These are phyloP conservation scores for Penicillium salamii DNA, from an alignment of 495 filamentous ascomycete genomes.

Conservation along the genomic window DNA sequence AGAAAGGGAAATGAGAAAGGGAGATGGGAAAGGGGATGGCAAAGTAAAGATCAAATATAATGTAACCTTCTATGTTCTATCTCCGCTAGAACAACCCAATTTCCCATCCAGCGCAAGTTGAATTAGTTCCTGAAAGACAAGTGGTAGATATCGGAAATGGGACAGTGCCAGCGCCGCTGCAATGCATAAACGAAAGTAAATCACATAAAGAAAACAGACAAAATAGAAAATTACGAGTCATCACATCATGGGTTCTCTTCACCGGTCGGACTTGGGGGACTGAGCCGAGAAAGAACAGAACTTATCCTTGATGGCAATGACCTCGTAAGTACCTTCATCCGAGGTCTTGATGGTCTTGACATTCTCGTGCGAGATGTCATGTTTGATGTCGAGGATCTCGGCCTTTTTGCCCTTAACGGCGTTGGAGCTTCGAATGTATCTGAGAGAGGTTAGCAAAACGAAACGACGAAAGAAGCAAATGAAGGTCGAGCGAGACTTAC, in stretches of 20 bases:
- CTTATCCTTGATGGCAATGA: constrained; percentile 88
- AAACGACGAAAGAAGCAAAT: too few relatives aligned
- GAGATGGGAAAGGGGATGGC: too few relatives aligned
- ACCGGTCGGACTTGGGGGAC: constrained; percentile 45
- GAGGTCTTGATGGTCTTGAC: constrained; percentile 75
- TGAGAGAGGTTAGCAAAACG: constrained; percentile 27
- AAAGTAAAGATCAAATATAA: background rate
- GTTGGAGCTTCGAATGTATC: constrained; percentile 86
- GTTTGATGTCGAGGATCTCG: constrained; percentile 81
- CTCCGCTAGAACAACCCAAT: background rate
- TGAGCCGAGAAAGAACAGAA: constrained; percentile 81
- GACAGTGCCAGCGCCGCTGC: constrained; percentile 32
- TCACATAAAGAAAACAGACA: constrained; percentile 12
- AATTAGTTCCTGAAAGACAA: background rate
- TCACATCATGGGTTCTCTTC: constrained; percentile 20
- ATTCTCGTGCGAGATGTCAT: constrained; percentile 77
- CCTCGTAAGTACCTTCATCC: constrained; percentile 95
- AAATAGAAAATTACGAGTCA: constrained; percentile 15
- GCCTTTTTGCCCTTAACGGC: constrained; percentile 70
- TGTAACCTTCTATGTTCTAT: background rate
- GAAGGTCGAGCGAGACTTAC: constrained; percentile 34
- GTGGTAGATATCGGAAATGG: constrained; percentile 8
- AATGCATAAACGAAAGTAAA: constrained; percentile 29
- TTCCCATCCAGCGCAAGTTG: background rate
- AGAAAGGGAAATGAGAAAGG: too few relatives aligned